These are phyloP conservation scores for Thelonectria olida DNA, from an alignment of 2,329 filamentous ascomycete species.

Conservation along the genomic window DNA sequence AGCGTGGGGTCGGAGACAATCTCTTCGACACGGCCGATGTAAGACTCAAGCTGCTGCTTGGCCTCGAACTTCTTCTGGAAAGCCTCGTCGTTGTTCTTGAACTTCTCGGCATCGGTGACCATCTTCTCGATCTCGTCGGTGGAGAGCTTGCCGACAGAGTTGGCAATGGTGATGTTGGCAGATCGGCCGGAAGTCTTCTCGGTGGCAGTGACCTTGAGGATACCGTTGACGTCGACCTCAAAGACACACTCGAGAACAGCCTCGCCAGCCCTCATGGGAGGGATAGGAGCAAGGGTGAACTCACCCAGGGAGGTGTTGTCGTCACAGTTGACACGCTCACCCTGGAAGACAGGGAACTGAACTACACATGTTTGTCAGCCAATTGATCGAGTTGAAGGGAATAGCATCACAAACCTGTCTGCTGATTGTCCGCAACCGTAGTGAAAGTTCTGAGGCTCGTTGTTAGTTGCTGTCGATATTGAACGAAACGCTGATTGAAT, in stretches of 20 bases:
- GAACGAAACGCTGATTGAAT: too few species aligned
- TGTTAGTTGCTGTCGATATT: constrained; percentile 14
- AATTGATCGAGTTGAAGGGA: neutral
- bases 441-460: constrained; percentile 73
- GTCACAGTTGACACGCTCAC: constrained; percentile 97
- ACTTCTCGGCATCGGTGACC: constrained; percentile 97
- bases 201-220: constrained; percentile 98
- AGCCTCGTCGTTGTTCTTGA: constrained; percentile 97
- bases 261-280: constrained; percentile 93
- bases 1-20: constrained; percentile 96
- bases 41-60: constrained; percentile 98
- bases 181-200: constrained; percentile 98
- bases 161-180: constrained; percentile 99
- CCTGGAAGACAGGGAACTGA: constrained; percentile 81
- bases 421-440: constrained; percentile 80
- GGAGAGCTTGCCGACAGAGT: constrained; percentile 98
- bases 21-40: constrained; percentile 98
- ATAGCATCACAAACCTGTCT: constrained; percentile 38
- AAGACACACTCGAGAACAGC: constrained; percentile 97
- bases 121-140: constrained; percentile 96
- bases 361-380: neutral
- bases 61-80: constrained; percentile 99
- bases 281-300: constrained; percentile 90
- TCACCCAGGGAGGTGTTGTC: constrained; percentile 98
- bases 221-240: constrained; percentile 99